A percentile compares a stretch with the other conserved stretches of the same genome.
Evolutionary conservation across 805 yeast species (phyloP).

Genomic region (Wickerhamomyces xylosicus): DNA sequence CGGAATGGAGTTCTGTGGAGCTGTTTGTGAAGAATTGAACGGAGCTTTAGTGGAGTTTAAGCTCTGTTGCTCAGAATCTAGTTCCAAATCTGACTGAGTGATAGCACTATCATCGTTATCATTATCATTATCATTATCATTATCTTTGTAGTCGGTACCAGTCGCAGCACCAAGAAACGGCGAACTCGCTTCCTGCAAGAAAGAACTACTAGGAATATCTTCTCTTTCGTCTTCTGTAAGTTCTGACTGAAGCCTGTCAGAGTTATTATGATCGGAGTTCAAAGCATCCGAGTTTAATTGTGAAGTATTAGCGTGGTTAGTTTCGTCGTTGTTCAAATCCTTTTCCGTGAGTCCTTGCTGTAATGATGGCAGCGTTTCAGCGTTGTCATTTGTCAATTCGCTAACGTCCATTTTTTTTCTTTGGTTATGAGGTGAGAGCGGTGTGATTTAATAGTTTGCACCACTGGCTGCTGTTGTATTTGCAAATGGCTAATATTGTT

Average conservation of each 20-base stretch:
- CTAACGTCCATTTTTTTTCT: not conserved
- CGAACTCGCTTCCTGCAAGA: not conserved
- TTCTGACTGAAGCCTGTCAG: conserved; percentile 2
- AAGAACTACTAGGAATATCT: not conserved
- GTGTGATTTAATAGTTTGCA: too few relatives aligned
- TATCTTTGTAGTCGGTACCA: too few relatives aligned
- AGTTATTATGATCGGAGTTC: conserved; percentile 1
- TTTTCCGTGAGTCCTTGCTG: not conserved
- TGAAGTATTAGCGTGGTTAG: not conserved
- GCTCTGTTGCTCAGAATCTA: conserved; percentile 3
- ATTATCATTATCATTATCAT: not conserved
- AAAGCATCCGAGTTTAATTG: not conserved
- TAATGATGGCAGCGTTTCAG: not conserved
- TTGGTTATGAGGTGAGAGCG: too few relatives aligned
- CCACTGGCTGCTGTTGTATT: too few relatives aligned
- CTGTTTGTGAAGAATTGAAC: too few relatives aligned
- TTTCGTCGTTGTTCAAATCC: not conserved
- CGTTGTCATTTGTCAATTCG: not conserved
- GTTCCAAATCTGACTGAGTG: not conserved
- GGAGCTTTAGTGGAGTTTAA: conserved; percentile 1
- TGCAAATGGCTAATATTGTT: too few relatives aligned
- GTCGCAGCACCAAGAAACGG: not conserved
- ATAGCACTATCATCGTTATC: not conserved
- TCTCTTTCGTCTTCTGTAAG: not conserved
- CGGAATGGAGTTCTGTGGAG: too few relatives aligned